These are phyloP conservation scores for Penicillium antarcticum DNA, from an alignment of 495 filamentous ascomycete species.

Conservation along the genomic window DNA sequence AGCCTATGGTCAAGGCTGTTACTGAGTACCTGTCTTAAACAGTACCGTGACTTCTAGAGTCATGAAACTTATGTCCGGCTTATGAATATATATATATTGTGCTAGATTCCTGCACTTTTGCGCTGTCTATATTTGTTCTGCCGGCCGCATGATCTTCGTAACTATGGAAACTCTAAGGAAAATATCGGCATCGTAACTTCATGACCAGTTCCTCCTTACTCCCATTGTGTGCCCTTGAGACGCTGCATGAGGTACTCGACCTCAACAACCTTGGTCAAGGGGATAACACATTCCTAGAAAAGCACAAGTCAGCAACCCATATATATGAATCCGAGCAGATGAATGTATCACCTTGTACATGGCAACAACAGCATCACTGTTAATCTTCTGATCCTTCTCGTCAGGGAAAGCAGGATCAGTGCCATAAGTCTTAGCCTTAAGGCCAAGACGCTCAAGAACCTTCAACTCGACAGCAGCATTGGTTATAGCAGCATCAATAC, in stretches of 20 bases:
- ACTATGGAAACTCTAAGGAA: slow-evolving; percentile 9
- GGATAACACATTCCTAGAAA: slow-evolving; percentile 84
- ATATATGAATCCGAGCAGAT: background rate
- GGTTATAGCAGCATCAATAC: slow-evolving; percentile 87
- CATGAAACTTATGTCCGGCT: slow-evolving; percentile 24
- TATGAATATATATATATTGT: slow-evolving; percentile 24
- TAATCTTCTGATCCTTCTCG: slow-evolving; percentile 67
- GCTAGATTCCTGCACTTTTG: slow-evolving; percentile 8
- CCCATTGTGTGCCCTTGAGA: slow-evolving; percentile 66
- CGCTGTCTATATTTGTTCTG: background rate
- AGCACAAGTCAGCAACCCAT: slow-evolving; percentile 18
- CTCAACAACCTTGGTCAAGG: slow-evolving; percentile 94
- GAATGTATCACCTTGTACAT: slow-evolving; percentile 73
- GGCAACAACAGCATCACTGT: slow-evolving; percentile 85
- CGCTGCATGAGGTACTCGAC: slow-evolving; percentile 97
- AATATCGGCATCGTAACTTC: slow-evolving; percentile 22
- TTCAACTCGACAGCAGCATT: slow-evolving; percentile 85
- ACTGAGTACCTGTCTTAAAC: slow-evolving; percentile 61
- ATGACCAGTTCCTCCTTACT: slow-evolving; percentile 30
- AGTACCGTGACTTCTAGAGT: slow-evolving; percentile 9
- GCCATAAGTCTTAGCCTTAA: slow-evolving; percentile 95
- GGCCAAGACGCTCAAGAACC: slow-evolving; percentile 78
- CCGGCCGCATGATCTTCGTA: slow-evolving; percentile 1
- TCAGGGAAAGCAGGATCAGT: slow-evolving; percentile 74
- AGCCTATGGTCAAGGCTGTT: slow-evolving; percentile 66